Conservation (phyloP, 345 rosid genomes). For the Rhizophora mangle region DNA sequence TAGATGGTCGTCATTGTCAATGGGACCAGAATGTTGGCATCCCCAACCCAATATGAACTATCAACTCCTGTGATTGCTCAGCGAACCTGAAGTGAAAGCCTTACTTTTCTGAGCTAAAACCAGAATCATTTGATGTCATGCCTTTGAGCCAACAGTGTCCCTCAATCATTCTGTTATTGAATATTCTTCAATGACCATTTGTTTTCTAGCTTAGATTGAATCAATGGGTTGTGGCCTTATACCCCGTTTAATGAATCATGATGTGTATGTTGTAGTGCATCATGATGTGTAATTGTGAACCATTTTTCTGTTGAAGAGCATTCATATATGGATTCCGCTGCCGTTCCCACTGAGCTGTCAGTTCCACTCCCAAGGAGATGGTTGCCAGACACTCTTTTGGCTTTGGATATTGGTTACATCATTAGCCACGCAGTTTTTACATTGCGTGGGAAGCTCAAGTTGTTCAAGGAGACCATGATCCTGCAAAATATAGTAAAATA, state of each 20-base stretch:
- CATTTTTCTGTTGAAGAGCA: no score
- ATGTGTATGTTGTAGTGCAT: not conserved
- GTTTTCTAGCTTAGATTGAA: not conserved
- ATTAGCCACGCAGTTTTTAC: no score
- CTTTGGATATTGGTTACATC: no score
- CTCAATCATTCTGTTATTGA: constrained; percentile 20
- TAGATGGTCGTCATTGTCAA: not conserved
- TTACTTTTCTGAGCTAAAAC: not conserved
- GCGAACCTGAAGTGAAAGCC: not conserved
- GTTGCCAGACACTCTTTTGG: no score
- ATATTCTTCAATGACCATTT: constrained; percentile 1
- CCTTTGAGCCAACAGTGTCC: constrained; percentile 10
- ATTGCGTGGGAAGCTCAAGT: no score
- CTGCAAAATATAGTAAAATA: no score
- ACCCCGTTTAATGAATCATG: not conserved
- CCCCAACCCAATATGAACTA: no score
- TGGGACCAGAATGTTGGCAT: not conserved
- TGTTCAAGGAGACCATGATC: no score
- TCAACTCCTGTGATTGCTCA: not conserved
- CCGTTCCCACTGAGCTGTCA: no score
- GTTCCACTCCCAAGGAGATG: no score
- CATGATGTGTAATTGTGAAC: no score
- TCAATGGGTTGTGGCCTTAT: not conserved
- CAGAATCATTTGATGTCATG: constrained; percentile 9
- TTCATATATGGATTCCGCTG: not conserved